Base-by-base conservation (phyloP, 2,329 filamentous ascomycete species). In the Stemphylium lycopersici region DNA sequence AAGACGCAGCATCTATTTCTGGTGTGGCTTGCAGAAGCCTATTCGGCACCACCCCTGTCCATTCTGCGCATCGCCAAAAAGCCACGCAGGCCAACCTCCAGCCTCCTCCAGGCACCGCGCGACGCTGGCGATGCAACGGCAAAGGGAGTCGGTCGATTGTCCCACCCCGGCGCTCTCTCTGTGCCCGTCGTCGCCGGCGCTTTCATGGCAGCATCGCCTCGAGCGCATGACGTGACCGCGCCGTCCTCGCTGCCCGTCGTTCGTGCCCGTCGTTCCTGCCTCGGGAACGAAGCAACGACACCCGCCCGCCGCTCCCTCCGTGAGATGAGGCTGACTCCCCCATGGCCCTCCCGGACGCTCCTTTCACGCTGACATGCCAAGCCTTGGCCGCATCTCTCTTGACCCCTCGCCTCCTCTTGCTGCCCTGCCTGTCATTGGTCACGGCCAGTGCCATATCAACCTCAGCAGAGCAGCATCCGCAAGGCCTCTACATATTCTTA, bases 11-110 rank as follows among this genome's bases (percentile, higher is more conserved):
- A 65, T 66, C 71, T 74, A 74, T 73, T 74, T 66, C 66, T 70
- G 71, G 70, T 59, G 71, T 73, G 71, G 71, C 71, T 72, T 74
- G 70, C 71, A 74, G 65, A 72, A 68, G 67, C 66, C 72, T 69
- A 73, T 72, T 67, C 55, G 34, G 13, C 41, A 18, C 12, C 52
- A 70, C 63, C 70, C 71, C 66, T 71, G 69, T 56, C 55, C 56
- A 32, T 37, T 24, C 58, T 68, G 65, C 60, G 55, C 61, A 67
- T 63, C 59, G 65, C 59, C 61, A 51, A 58, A 60, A 66, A 69
- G 65, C 65, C 69, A 71, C 66, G 46, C 61, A 46, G 58, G 56
- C 36, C 10, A 15, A 33, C 58, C 52, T 52, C 36, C 10, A 15
- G 43, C 58, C 52, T 52, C 56, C 62, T 45, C 39, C 65, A 67